A percentile compares a stretch with the other conserved stretches of the same genome.
Conservation (phyloP, 805 yeast species). For the Spathaspora boniae region DNA sequence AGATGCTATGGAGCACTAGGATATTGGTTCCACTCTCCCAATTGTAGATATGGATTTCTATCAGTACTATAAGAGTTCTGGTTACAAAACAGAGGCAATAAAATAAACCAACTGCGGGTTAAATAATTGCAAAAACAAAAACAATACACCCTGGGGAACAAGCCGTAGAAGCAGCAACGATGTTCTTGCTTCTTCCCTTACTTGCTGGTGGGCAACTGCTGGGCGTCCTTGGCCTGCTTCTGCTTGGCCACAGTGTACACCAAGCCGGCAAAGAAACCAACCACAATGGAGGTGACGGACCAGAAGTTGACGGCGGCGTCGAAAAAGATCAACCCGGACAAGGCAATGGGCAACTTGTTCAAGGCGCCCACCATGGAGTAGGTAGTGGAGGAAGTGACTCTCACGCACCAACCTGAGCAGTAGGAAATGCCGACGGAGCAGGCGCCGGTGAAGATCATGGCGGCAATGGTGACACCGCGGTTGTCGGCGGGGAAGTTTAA, state of each 20-base stretch:
- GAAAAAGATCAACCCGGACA: constrained; percentile 90
- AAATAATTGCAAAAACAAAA: too few relatives aligned
- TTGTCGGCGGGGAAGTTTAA: constrained; percentile 74
- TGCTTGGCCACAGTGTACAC: constrained; percentile 95
- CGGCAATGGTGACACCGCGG: constrained; percentile 64
- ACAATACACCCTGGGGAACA: too few relatives aligned
- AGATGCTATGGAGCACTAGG: too few relatives aligned
- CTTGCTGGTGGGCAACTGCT: constrained; percentile 27
- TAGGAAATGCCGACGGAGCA: constrained; percentile 96
- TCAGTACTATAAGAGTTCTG: too few relatives aligned
- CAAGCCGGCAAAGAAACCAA: constrained; percentile 94
- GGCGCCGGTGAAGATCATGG: constrained; percentile 90
- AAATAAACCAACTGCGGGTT: too few relatives aligned
- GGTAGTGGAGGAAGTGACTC: constrained; percentile 97
- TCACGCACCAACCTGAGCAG: constrained; percentile 99
- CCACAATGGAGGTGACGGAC: constrained; percentile 83
- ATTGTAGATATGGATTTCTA: too few relatives aligned
- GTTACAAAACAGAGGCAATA: too few relatives aligned
- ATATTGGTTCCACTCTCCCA: too few relatives aligned
- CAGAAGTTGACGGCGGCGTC: constrained; percentile 93
- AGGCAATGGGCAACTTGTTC: constrained; percentile 95
- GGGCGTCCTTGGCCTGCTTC: constrained; percentile 61
- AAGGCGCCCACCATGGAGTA: constrained; percentile 99
- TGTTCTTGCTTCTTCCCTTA: constrained; percentile 4
- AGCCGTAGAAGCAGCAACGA: too few relatives aligned